These are phyloP conservation scores for Tilletia walkeri DNA, from an alignment of 1,284 basidiomycete genomes.

Conservation along the genomic window DNA sequence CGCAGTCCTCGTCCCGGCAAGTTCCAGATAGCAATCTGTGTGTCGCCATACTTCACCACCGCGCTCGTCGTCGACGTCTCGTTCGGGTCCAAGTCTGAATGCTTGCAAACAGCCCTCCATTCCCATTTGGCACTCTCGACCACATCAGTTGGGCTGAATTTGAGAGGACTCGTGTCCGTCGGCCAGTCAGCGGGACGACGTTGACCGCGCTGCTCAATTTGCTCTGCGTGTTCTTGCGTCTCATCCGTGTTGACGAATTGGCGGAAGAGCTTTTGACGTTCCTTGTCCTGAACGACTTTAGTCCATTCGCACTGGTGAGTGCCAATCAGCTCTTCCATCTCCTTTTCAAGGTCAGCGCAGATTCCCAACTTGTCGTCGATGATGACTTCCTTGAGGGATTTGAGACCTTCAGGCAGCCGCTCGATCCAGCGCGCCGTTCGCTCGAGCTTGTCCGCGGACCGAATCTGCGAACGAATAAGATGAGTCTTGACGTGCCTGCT, in stretches of 20 bases:
- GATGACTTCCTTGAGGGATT: conserved; percentile 66
- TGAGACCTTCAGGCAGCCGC: conserved; percentile 68
- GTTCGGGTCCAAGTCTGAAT: conserved; percentile 62
- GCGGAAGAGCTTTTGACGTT: conserved; percentile 64
- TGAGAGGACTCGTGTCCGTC: conserved; percentile 62
- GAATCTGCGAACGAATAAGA: conserved; percentile 64
- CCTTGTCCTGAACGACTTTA: conserved; percentile 65
- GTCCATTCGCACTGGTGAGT: conserved; percentile 74
- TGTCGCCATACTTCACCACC: conserved; percentile 70
- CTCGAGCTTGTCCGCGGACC: conserved; percentile 63
- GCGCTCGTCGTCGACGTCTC: conserved; percentile 61
- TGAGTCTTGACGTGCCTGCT: neutral
- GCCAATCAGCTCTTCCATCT: conserved; percentile 69
- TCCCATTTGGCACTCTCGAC: conserved; percentile 64
- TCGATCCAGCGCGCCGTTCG: conserved; percentile 78
- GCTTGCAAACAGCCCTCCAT: conserved; percentile 64
- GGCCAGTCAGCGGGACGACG: conserved; percentile 70
- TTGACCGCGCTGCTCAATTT: conserved; percentile 67
- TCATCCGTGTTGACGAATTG: conserved; percentile 71
- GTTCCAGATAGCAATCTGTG: conserved; percentile 69
- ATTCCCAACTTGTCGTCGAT: conserved; percentile 73
- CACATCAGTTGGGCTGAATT: conserved; percentile 59
- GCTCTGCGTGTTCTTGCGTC: conserved; percentile 61
- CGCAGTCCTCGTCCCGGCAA: conserved; percentile 65
- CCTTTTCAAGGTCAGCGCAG: conserved; percentile 68